Evolutionary conservation across 2,329 filamentous ascomycete species (phyloP), one percentile per base, ranked within the genome.

Genomic region (Aspergillus texensis): DNA sequence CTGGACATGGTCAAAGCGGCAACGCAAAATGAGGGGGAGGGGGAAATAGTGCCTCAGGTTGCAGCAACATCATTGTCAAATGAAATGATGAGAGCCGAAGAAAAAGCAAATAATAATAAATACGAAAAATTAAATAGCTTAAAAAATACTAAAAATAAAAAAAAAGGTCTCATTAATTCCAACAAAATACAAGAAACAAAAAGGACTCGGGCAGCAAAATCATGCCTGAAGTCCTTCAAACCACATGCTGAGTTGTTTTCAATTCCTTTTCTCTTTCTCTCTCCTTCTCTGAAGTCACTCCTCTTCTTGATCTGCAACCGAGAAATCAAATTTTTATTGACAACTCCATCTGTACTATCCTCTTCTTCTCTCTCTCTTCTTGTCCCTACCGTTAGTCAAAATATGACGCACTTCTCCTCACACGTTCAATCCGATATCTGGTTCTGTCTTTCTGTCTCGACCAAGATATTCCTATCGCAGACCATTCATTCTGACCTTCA

Each of bases 361-460:
- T 26, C 39, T 19, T 39, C 19, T 39, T 9, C 16, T 4, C 9
- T n/a, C 11, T 11, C 32, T 34, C 16, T 36, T 39, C 4, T 39
- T 39, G 26, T 39, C 14, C 50, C 24, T 2, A 12, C 50, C 39
- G 30, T 9, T 21, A 62, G 65, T 60, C 71, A 67, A 76, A 76
- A 67, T 67, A 77, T 77, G 75, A 77, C 74, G 75, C 73, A 72
- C 68, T 71, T 70, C 69, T 64, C 71, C 60, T 70, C 68, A 60
- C 68, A 62, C 57, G 70, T 65, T 62, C 68, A 66, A 58, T 69
- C 66, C 63, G 65, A 67, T 68, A 64, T 67, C 67, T 64, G 65
- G 66, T 71, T 73, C 67, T 69, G 70, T 70, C 68, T 68, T 68
- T 71, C 69, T 66, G 67, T 70, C 67, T 58, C 65, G 61, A 55